Evolutionary conservation across 2,329 filamentous ascomycete species (phyloP).

Genomic region (Botryotinia convoluta): DNA sequence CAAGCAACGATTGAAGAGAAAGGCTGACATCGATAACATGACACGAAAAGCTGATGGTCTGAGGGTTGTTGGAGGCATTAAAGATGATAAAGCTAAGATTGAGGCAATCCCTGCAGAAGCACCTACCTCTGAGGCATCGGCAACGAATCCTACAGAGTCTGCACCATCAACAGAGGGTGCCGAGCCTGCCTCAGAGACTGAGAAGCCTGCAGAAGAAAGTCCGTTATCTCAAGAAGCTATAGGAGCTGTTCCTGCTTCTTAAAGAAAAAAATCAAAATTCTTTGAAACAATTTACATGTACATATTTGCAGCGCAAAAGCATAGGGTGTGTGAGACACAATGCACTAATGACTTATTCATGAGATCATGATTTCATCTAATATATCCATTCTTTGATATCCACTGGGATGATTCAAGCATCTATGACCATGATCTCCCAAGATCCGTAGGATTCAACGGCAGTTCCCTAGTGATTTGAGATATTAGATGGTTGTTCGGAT

Average conservation of each 20-base stretch:
- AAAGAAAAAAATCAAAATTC: slow-evolving; percentile 16
- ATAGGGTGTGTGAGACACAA: background rate
- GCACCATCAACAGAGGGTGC: background rate
- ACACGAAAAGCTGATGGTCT: slow-evolving; percentile 34
- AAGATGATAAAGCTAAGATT: slow-evolving; percentile 23
- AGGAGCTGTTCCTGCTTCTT: slow-evolving; percentile 32
- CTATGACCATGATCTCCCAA: background rate
- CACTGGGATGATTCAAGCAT: background rate
- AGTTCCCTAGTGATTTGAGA: background rate
- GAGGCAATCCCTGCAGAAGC: slow-evolving; percentile 25
- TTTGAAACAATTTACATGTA: slow-evolving; percentile 8
- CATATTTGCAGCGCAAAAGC: slow-evolving; percentile 11
- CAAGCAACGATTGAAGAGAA: slow-evolving; percentile 47
- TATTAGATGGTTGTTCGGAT: background rate
- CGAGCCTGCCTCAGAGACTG: background rate
- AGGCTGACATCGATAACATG: slow-evolving; percentile 36
- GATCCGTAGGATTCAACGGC: background rate
- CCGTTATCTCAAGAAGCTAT: slow-evolving; percentile 28
- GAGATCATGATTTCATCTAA: background rate
- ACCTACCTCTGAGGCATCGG: background rate
- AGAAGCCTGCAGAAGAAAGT: slow-evolving; percentile 19
- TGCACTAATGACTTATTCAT: slow-evolving; percentile 3
- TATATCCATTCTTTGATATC: background rate
- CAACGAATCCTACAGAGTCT: background rate
- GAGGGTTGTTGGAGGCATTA: slow-evolving; percentile 36